These are phyloP conservation scores for Aristolochia contorta DNA, from an alignment of 164 flowering plant genomes.

Conservation along the genomic window DNA sequence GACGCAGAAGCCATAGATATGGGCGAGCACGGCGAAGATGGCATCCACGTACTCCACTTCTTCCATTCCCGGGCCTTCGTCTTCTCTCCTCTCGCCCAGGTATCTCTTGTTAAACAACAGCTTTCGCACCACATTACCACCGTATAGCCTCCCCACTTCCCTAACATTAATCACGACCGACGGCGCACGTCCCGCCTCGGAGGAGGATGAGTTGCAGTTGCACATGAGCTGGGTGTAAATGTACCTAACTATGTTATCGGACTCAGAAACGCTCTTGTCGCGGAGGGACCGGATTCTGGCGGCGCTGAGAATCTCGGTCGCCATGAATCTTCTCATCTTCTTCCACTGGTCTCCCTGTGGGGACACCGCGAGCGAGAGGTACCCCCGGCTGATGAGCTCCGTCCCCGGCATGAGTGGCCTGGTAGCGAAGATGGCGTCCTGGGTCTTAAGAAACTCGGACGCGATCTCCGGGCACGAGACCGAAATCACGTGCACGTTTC, in stretches of 20 bases:
- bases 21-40: too few relatives aligned
- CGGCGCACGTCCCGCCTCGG: too few relatives aligned
- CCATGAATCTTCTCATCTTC: conserved; percentile 23
- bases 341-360: conserved; percentile 33
- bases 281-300: conserved; percentile 21
- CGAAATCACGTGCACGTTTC: too few relatives aligned
- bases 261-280: conserved; percentile 18
- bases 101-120: conserved; percentile 20
- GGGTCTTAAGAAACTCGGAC: conserved; percentile 19
- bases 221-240: conserved; percentile 22
- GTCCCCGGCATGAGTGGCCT: conserved; percentile 23
- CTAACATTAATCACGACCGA: conserved; percentile 12
- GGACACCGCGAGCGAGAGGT: conserved; percentile 13
- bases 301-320: conserved; percentile 18
- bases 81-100: conserved; percentile 17
- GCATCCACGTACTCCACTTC: too few relatives aligned
- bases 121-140: conserved; percentile 21
- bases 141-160: conserved; percentile 8
- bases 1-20: too few relatives aligned
- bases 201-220: conserved; percentile 1
- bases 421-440: conserved; percentile 22
- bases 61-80: too few relatives aligned
- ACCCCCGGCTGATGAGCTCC: conserved; percentile 18
- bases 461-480: conserved; percentile 20
- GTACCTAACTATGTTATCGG: conserved; percentile 23